Percentiles rank a stretch among this genome's conserved stretches.
phyloP scores from a whole-genome alignment of 805 yeast species.

The Candida insectorum region DNA sequence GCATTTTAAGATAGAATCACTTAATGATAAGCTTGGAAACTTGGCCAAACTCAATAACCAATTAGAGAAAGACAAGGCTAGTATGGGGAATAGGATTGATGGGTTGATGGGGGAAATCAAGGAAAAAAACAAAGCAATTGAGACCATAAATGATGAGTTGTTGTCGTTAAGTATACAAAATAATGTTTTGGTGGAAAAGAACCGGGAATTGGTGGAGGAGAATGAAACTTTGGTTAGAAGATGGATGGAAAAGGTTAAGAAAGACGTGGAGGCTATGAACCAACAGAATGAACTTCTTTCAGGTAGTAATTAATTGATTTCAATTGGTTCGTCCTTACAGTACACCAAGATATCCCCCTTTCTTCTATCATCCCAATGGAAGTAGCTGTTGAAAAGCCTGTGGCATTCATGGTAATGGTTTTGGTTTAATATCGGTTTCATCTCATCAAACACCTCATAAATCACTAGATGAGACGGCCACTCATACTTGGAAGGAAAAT shows the following conservation, averaged over 20 bases:
- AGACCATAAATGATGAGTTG: conserved; percentile 63
- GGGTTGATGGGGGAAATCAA: conserved; percentile 24
- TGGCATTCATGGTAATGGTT: conserved; percentile 43
- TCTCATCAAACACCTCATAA: conserved; percentile 59
- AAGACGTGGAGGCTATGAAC: conserved; percentile 61
- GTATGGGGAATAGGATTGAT: conserved; percentile 18
- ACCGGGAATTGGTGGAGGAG: conserved; percentile 42
- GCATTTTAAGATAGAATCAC: conserved; percentile 20
- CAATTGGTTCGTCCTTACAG: conserved; percentile 20
- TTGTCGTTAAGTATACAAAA: conserved; percentile 58
- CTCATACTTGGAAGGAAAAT: conserved; percentile 40
- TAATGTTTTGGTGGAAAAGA: conserved; percentile 40
- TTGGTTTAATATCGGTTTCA: conserved; percentile 34
- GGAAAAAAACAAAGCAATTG: conserved; percentile 56
- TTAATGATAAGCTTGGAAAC: conserved; percentile 14
- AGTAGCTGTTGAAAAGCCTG: conserved; percentile 71
- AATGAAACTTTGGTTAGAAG: conserved; percentile 48
- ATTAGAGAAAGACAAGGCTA: conserved; percentile 15
- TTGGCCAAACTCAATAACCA: conserved; percentile 10
- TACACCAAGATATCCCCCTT: conserved; percentile 75
- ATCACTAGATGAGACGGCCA: conserved; percentile 78
- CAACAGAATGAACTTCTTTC: conserved; percentile 34
- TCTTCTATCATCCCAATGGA: conserved; percentile 85
- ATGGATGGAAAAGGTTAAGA: conserved; percentile 40
- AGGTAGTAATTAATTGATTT: background rate